Evolutionary conservation across 2,329 filamentous ascomycete species (phyloP).

Genomic region (Claviceps quebecensis): DNA sequence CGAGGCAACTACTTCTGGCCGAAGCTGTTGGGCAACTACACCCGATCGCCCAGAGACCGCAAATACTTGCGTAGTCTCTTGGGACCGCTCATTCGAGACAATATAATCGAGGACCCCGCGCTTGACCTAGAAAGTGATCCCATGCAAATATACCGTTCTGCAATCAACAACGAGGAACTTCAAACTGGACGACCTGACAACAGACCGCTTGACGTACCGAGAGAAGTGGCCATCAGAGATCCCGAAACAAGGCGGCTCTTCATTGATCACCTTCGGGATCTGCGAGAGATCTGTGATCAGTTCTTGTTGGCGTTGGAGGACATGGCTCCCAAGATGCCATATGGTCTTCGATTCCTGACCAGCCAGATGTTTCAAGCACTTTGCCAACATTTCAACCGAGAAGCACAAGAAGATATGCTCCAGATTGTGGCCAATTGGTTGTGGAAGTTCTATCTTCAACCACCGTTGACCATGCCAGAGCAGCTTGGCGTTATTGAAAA

Average conservation of each 20-base stretch:
- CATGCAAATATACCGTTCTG: constrained; percentile 88
- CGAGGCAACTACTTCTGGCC: constrained; percentile 89
- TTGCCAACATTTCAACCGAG: constrained; percentile 61
- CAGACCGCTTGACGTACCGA: constrained; percentile 69
- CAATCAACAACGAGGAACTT: constrained; percentile 95
- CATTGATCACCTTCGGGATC: constrained; percentile 84
- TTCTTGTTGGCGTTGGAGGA: constrained; percentile 76
- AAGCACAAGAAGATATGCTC: constrained; percentile 62
- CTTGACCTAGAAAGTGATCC: constrained; percentile 93
- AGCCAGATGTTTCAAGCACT: constrained; percentile 75
- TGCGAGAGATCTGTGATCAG: constrained; percentile 87
- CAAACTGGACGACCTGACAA: constrained; percentile 74
- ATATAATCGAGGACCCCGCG: constrained; percentile 81
- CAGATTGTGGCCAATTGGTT: constrained; percentile 83
- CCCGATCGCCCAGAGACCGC: constrained; percentile 78
- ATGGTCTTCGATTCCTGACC: constrained; percentile 77
- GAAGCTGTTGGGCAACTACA: constrained; percentile 74
- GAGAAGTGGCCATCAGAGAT: constrained; percentile 91
- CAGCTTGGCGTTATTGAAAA: constrained; percentile 88
- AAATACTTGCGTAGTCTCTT: constrained; percentile 84
- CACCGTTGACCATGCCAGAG: constrained; percentile 78
- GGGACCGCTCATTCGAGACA: constrained; percentile 73
- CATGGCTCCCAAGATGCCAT: constrained; percentile 75
- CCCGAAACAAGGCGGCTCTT: constrained; percentile 85
- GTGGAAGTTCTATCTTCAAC: constrained; percentile 88